Base-by-base conservation (phyloP, 164 flowering plant species). In the Protea cynaroides region DNA sequence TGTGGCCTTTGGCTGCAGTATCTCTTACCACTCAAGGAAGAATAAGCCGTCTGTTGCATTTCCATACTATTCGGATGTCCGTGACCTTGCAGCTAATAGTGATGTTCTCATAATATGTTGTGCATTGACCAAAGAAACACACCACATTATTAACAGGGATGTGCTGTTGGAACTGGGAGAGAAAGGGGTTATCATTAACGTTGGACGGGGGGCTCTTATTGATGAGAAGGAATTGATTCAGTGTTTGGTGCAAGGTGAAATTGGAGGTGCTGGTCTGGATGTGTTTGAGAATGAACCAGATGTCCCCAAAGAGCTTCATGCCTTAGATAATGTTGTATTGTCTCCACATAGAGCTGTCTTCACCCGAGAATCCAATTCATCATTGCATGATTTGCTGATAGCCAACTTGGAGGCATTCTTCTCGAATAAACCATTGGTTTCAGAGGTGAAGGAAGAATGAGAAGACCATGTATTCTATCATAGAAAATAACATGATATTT, bases 181-280 rank as follows among this genome's bases (percentile, higher is more conserved):
- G 67, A 69, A 84, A 4, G 97, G 95, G 25, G 70, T 86, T 12
- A 61, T 88, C 21, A 66, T 90, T 7, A 88, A 86, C 43, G 62
- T 88, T 11, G 90, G 82, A 0, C 87, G 95, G 1, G 97, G 97
- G 15, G 75, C 82, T 13, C 71, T 88, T 4, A 68, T 88, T n/a
- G 84, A 90, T 60, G 92, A 90, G 73, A 73, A 80, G 68, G 90
- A 82, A 70, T 34, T 88, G 69, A 84, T 90, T 59, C 58, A 52
- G 53, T 79, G 76, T 65, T 73, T 90, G 72, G 75, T 76, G 65
- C 50, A 72, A 38, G 85, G 86, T 49, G 82, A 81, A 68, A 76
- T 90, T 52, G 81, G 75, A 8, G 97, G 90, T 54, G 92, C 92
- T 50, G 97, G 90, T 14, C 65, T 90, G 56, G 97, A 90, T 66